Percentiles rank a stretch among this genome's conserved stretches.
These are phyloP conservation scores for Sphagnurus paluster DNA, from an alignment of 1,284 basidiomycete genomes.

Conservation along the genomic window DNA sequence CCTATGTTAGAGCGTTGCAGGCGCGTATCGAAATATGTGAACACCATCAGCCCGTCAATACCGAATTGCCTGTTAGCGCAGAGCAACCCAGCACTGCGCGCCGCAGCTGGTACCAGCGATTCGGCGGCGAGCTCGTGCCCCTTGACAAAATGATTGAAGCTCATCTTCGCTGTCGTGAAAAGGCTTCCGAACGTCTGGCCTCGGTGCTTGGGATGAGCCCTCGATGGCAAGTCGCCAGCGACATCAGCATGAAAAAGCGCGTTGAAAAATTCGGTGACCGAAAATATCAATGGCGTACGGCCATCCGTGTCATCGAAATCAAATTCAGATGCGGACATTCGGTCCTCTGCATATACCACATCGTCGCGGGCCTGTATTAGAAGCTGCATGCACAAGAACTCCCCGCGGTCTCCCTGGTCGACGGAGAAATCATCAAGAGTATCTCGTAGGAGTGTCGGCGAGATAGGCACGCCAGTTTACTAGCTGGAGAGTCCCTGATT, in stretches of 20 bases:
- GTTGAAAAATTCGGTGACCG: neutral
- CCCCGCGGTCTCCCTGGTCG: neutral
- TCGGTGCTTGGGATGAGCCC: neutral
- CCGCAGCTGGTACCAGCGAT: neutral
- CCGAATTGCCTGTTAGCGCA: neutral
- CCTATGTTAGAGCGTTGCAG: neutral
- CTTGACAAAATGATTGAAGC: conserved; percentile 7
- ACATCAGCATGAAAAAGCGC: neutral
- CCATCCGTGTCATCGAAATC: neutral
- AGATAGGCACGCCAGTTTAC: neutral
- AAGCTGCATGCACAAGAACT: conserved; percentile 1
- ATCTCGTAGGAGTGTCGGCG: neutral
- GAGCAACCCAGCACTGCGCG: neutral
- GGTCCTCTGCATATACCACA: neutral
- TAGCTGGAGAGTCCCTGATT: neutral
- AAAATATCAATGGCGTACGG: neutral
- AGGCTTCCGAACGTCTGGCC: neutral
- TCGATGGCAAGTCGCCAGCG: neutral
- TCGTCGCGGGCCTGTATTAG: neutral
- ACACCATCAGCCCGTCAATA: neutral
- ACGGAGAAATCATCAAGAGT: neutral
- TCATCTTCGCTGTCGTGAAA: neutral
- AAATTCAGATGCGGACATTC: neutral
- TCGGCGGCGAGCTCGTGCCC: neutral
- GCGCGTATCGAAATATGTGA: neutral